Evolutionary conservation across 768 basidiomycete species (phyloP), one percentile per base, ranked within the genome.

Genomic region (Leccinum truebloodii): DNA sequence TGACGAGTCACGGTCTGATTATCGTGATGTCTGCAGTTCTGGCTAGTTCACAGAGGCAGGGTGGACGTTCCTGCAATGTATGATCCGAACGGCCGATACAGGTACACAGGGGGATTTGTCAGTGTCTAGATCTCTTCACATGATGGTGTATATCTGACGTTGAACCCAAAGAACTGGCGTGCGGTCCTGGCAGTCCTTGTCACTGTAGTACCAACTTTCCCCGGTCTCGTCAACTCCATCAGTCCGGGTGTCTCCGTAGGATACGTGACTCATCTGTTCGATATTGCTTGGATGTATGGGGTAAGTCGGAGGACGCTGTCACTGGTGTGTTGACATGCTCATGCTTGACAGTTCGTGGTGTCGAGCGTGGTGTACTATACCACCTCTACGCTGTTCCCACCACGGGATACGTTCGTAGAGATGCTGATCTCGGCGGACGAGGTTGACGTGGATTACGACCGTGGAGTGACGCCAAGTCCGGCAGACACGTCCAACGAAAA

Each of bases 11-110:
- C 48, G 35, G 30, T 16, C 60, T 52, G 44, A 62, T 52, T n/a
- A 9, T n/a, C 49, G n/a, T 55, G n/a, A 46, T n/a, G 60, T 12
- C 39, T 44, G 39, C 67, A 90, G 84, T 94, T 89, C 68, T 94
- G 89, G 90, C 69, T 95, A 48, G 78, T 95, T 24, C 89, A 93
- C 68, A 76, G 73, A 59, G 76, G 86, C 37, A 84, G 82, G 48
- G 84, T 94, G 39, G 90, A 94, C 64, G 89, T 95, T 1, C 89
- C 90, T 3, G 86, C 89, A 3, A 88, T 95, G 82, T 96, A 95
- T 69, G 81, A 84, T 64, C 91, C 89, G 9, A 76, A 85, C 41
- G 92, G 92, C 1, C 80, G 89, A 57, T 95, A 94, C 72, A 76
- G 81, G n/a, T 95, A 94, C 72, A 85, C 78, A 67, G 79, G 79